Evolutionary conservation across 2,329 filamentous ascomycete genomes (phyloP).

Genomic region (Colletotrichum euphorbiae): DNA sequence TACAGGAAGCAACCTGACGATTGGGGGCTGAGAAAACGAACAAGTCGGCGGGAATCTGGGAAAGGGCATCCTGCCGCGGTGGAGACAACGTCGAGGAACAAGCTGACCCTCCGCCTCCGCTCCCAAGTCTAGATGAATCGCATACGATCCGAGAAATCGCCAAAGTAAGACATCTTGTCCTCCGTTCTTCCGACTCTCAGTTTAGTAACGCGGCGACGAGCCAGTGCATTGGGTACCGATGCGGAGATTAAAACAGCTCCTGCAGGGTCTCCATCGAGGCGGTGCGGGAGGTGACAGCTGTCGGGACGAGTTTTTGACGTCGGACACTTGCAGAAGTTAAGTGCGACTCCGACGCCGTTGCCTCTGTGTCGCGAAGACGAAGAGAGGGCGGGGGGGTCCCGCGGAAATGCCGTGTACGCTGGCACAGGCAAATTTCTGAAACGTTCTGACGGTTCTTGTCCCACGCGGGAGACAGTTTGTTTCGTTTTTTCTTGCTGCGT

Average conservation of each 20-base stretch:
- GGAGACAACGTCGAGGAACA: neutral
- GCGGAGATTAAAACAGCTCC: constrained; percentile 30
- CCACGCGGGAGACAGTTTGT: constrained; percentile 8
- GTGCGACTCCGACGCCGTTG: constrained; percentile 2
- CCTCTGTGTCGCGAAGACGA: neutral
- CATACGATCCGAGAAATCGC: neutral
- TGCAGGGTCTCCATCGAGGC: constrained; percentile 21
- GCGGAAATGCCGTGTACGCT: constrained; percentile 25
- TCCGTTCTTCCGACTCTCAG: neutral
- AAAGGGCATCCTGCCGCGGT: neutral
- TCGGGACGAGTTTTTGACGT: constrained; percentile 29
- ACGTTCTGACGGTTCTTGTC: constrained; percentile 19
- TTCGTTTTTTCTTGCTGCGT: neutral
- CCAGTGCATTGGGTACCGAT: neutral
- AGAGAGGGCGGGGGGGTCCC: neutral
- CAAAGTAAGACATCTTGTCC: constrained; percentile 1
- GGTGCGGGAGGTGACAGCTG: constrained; percentile 30
- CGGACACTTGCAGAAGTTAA: constrained; percentile 21
- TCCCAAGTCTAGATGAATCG: too few species aligned
- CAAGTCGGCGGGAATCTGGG: neutral
- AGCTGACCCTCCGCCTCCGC: neutral
- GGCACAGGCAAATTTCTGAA: constrained; percentile 15
- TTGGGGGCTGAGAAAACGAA: neutral
- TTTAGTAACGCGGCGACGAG: neutral
- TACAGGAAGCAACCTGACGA: neutral